Evolutionary conservation across 1,284 basidiomycete genomes (phyloP).

Genomic region (Cutaneotrichosporon dermatis): DNA sequence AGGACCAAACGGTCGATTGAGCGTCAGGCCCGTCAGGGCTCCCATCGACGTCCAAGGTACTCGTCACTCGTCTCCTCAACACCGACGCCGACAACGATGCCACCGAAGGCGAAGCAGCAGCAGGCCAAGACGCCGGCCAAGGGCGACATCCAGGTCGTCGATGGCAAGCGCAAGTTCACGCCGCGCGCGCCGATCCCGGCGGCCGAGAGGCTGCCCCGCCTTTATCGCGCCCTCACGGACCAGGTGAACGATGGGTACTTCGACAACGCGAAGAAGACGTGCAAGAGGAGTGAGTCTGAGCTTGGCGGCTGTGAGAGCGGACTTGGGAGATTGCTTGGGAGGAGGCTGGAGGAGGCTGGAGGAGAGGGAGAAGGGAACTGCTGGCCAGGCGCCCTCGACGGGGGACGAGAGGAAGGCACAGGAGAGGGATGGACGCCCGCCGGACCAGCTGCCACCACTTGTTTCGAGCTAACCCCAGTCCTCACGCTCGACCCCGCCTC

Average conservation of each 20-base stretch:
- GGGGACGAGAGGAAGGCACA: neutral
- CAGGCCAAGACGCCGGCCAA: neutral
- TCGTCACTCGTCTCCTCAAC: no score
- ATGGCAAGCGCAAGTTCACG: conserved; percentile 22
- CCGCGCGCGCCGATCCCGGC: conserved; percentile 57
- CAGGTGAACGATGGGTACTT: conserved; percentile 80
- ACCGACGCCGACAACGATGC: neutral
- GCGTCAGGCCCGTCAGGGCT: no score
- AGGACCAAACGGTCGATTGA: no score
- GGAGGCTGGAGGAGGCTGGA: neutral
- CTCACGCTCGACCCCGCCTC: conserved; percentile 64
- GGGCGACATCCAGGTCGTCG: neutral
- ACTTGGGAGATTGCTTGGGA: neutral
- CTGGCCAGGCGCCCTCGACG: neutral
- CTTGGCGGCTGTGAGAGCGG: neutral
- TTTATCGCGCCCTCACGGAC: conserved; percentile 72
- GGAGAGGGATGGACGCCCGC: neutral
- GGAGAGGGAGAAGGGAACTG: neutral
- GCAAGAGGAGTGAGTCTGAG: conserved; percentile 68
- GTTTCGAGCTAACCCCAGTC: conserved; percentile 52
- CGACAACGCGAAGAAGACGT: conserved; percentile 75
- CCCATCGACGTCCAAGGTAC: no score
- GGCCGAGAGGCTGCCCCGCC: conserved; percentile 61
- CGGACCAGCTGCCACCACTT: no score
- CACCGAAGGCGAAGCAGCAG: conserved; percentile 3